Evolutionary conservation across 1,284 basidiomycete genomes (phyloP), one percentile per base, ranked within the genome.

Genomic region (Ustilago xerochloae): DNA sequence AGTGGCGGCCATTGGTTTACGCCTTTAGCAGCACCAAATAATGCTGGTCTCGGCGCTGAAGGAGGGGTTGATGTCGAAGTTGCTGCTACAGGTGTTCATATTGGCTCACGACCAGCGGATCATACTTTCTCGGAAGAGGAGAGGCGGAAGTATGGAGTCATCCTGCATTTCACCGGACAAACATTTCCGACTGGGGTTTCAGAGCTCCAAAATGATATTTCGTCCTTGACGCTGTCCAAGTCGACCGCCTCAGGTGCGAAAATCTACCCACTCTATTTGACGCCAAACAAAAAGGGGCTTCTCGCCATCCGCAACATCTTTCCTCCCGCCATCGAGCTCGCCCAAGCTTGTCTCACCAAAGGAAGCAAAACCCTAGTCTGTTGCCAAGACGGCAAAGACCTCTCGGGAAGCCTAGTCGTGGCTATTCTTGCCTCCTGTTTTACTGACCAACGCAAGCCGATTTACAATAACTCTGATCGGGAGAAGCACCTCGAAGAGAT

Each of bases 381-480:
- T 46, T 68, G 70, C 52, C 59, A 58, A 9, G 48, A 63, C 13
- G 72, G 59, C n/a, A 59, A 58, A 47, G 68, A 80, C 33, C 58
- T 68, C 3, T 59, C 70, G 7, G 64, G 62, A 20, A 64, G 73
- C 12, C 41, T 75, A 7, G 57, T 63, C 32, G 71, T 75, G 4
- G 68, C 68, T 15, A 45, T 78, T 36, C 71, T 75, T 0, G 67
- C 60, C 4, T 46, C 60, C 8, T 75, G 57, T 58, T 77, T 82
- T 78, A 73, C 87, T 85, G 65, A 76, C 41, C 33, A 67, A 22
- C 74, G 69, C 38, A 24, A 26, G 1, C 49, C 78, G 7, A 41
- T 81, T 18, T 13, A 18, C 12, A 52, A 48, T 9, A 2, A 36
- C 0, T 7, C 12, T 1, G 10, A 33, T 1, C 16, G 22, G 0